These are phyloP conservation scores for Phytophthora capsici DNA, from an alignment of 352 stramenopile species.

Conservation along the genomic window DNA sequence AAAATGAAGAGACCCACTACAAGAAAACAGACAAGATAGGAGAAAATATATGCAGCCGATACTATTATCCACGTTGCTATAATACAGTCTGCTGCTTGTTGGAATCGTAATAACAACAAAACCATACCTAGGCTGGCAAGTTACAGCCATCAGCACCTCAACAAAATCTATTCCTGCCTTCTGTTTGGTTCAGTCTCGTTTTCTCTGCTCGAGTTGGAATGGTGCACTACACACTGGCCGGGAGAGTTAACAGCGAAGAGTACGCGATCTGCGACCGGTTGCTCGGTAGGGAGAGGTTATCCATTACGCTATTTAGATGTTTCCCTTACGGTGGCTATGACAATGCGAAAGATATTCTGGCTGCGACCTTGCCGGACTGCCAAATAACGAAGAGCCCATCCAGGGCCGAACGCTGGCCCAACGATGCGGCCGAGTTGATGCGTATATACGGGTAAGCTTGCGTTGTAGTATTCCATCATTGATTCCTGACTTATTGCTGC, in stretches of 20 bases:
- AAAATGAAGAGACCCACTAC: too few species aligned
- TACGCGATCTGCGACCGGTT: conserved; percentile 79
- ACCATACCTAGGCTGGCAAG: too few species aligned
- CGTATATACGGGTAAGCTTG: conserved; percentile 54
- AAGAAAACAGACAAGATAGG: too few species aligned
- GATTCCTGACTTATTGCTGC: conserved; percentile 10
- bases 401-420: conserved; percentile 50
- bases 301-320: not conserved
- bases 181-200: too few species aligned
- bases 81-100: too few species aligned
- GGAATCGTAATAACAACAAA: too few species aligned
- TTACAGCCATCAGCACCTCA: too few species aligned
- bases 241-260: conserved; percentile 71
- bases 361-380: conserved; percentile 58
- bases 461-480: not conserved
- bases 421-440: conserved; percentile 51
- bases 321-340: not conserved
- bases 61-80: too few species aligned
- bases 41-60: too few species aligned
- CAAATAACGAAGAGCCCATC: conserved; percentile 59
- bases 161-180: too few species aligned
- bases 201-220: conserved; percentile 27
- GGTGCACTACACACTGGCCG: conserved; percentile 72
- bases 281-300: conserved; percentile 48
- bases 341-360: conserved; percentile 63